These are phyloP conservation scores for Gossypium arboreum DNA, from an alignment of 345 rosid genomes.

Conservation along the genomic window DNA sequence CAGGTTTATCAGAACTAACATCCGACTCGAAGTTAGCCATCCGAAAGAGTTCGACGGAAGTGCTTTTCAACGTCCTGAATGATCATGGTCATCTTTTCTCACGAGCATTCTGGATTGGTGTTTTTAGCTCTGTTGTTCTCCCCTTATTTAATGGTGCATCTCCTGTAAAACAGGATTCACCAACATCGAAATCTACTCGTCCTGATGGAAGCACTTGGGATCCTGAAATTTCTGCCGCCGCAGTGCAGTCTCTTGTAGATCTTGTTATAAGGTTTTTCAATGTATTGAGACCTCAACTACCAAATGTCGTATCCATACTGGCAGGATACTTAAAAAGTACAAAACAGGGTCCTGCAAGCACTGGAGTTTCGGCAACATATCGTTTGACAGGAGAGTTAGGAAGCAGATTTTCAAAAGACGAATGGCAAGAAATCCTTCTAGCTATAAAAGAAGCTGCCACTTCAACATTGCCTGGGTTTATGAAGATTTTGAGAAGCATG, in stretches of 20 bases:
- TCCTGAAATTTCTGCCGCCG: slow-evolving; percentile 66
- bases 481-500: slow-evolving; percentile 70
- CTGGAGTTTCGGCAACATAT: slow-evolving; percentile 67
- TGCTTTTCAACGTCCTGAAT: slow-evolving; percentile 80
- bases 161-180: slow-evolving; percentile 31
- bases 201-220: slow-evolving; percentile 62
- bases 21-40: slow-evolving; percentile 81
- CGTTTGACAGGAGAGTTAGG: slow-evolving; percentile 64
- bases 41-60: slow-evolving; percentile 87
- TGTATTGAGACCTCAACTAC: slow-evolving; percentile 60
- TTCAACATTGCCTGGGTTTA: slow-evolving; percentile 57
- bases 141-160: slow-evolving; percentile 54
- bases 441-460: slow-evolving; percentile 70
- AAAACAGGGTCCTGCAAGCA: slow-evolving; percentile 77
- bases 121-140: slow-evolving; percentile 57
- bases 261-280: slow-evolving; percentile 55
- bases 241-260: slow-evolving; percentile 69
- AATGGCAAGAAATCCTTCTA: slow-evolving; percentile 65
- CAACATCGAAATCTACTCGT: slow-evolving; percentile 39
- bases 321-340: slow-evolving; percentile 71
- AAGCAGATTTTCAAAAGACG: slow-evolving; percentile 55
- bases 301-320: slow-evolving; percentile 56
- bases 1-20: slow-evolving; percentile 85
- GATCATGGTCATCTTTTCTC: slow-evolving; percentile 96
- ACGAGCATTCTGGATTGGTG: slow-evolving; percentile 53